Evolutionary conservation across 1,139 yeast species (phyloP).

Genomic region (Zygosaccharomyces pseudobailii): DNA sequence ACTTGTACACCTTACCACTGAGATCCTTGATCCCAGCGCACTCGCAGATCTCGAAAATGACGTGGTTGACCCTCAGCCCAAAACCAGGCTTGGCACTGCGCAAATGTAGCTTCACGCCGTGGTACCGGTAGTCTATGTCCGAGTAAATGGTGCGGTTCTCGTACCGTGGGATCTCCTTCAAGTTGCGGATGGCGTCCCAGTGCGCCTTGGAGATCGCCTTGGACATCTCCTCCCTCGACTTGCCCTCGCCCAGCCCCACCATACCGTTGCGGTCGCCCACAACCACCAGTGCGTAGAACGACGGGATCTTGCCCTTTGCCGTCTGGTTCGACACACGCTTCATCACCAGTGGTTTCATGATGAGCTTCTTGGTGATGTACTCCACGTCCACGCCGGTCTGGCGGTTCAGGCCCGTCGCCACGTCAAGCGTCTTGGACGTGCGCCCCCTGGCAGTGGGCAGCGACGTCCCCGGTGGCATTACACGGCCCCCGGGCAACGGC

Average conservation of each 20-base stretch:
- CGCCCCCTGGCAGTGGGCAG: constrained; percentile 24
- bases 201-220: constrained; percentile 81
- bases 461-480: constrained; percentile 39
- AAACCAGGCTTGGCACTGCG: constrained; percentile 92
- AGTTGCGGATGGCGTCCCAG: constrained; percentile 89
- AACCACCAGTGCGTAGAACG: constrained; percentile 79
- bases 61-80: constrained; percentile 89
- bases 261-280: constrained; percentile 94
- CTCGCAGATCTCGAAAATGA: constrained; percentile 86
- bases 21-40: constrained; percentile 94
- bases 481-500: constrained; percentile 28
- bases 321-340: constrained; percentile 91
- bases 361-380: constrained; percentile 55
- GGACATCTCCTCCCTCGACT: constrained; percentile 72
- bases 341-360: constrained; percentile 62
- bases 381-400: constrained; percentile 70
- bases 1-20: constrained; percentile 84
- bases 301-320: constrained; percentile 84
- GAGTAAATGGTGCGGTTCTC: constrained; percentile 92
- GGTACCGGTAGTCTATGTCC: constrained; percentile 74
- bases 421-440: constrained; percentile 27
- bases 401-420: constrained; percentile 55
- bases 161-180: constrained; percentile 76
- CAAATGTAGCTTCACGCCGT: constrained; percentile 77
- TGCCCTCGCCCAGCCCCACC: constrained; percentile 95